phyloP scores from a whole-genome alignment of 345 rosid genomes.

The Populus ilicifolia region DNA sequence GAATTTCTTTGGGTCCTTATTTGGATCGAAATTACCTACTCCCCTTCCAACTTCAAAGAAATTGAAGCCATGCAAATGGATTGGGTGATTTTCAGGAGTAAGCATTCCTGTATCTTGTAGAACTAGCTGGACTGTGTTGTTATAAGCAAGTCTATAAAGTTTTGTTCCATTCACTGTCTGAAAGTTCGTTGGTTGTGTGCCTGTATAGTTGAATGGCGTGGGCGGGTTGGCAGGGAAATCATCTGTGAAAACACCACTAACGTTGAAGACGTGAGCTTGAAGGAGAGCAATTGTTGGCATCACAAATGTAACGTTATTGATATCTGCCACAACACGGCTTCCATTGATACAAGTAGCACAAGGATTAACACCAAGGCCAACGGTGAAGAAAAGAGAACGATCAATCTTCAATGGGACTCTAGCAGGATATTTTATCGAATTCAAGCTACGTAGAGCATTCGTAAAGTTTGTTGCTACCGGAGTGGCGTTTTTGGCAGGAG shows the following conservation, averaged over 20 bases:
- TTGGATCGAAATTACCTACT: constrained; percentile 64
- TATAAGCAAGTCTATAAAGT: constrained; percentile 57
- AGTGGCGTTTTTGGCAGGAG: constrained; percentile 85
- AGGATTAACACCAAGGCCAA: constrained; percentile 72
- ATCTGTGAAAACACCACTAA: constrained; percentile 71
- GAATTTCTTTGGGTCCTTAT: constrained; percentile 55
- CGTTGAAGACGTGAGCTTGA: constrained; percentile 77
- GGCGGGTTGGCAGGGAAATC: constrained; percentile 82
- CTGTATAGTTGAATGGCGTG: constrained; percentile 53
- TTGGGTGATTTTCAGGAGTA: constrained; percentile 76
- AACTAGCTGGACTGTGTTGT: constrained; percentile 73
- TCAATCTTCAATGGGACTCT: constrained; percentile 64
- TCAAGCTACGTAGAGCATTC: constrained; percentile 62
- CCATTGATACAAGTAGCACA: constrained; percentile 78
- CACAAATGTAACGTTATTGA: constrained; percentile 75
- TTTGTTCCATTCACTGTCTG: constrained; percentile 58
- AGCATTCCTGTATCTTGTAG: constrained; percentile 83
- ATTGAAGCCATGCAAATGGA: constrained; percentile 89
- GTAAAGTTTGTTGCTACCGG: constrained; percentile 51
- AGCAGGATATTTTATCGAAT: constrained; percentile 76
- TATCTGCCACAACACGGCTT: constrained; percentile 65
- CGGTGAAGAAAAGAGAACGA: constrained; percentile 69
- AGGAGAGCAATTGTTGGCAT: constrained; percentile 82
- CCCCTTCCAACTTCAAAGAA: constrained; percentile 77
- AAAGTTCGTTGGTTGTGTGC: constrained; percentile 53